Percentiles rank a stretch among this genome's conserved stretches.
phyloP scores from a whole-genome alignment of 345 rosid species.

The Xanthoceras sorbifolium region DNA sequence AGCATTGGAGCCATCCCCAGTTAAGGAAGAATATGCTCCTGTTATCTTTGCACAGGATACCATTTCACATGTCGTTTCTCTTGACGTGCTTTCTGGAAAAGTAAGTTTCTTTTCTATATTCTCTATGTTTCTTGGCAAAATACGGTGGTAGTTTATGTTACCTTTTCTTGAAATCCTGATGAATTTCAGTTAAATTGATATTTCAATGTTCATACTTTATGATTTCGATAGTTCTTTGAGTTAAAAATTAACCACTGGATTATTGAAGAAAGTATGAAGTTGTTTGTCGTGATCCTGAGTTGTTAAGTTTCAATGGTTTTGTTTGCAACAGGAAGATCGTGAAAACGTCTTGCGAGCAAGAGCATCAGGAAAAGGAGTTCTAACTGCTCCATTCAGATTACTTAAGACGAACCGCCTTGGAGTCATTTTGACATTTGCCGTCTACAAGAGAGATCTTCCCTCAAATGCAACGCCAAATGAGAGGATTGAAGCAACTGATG shows the following conservation, averaged over 20 bases:
- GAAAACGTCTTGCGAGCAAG: constrained; percentile 90
- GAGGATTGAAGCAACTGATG: constrained; percentile 80
- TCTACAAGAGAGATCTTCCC: constrained; percentile 80
- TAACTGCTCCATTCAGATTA: constrained; percentile 93
- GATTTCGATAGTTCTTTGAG: neutral
- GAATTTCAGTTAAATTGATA: neutral
- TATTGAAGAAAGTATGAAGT: neutral
- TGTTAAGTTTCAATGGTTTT: constrained; percentile 14
- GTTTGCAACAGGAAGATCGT: constrained; percentile 78
- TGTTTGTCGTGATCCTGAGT: neutral
- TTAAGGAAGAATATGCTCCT: constrained; percentile 94
- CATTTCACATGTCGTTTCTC: constrained; percentile 81
- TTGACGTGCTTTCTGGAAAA: constrained; percentile 93
- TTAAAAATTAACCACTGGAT: neutral
- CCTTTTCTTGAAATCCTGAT: neutral
- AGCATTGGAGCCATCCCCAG: constrained; percentile 70
- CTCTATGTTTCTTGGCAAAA: neutral
- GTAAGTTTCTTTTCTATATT: constrained; percentile 44
- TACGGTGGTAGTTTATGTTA: neutral
- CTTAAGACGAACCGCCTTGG: constrained; percentile 92
- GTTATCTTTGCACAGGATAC: constrained; percentile 99
- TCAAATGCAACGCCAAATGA: constrained; percentile 79
- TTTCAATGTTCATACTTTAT: neutral
- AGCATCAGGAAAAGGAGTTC: constrained; percentile 83
- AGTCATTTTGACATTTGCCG: constrained; percentile 91